Evolutionary conservation across 108 stramenopile genomes (phyloP).

Genomic region (Nitzschia inconspicua): DNA sequence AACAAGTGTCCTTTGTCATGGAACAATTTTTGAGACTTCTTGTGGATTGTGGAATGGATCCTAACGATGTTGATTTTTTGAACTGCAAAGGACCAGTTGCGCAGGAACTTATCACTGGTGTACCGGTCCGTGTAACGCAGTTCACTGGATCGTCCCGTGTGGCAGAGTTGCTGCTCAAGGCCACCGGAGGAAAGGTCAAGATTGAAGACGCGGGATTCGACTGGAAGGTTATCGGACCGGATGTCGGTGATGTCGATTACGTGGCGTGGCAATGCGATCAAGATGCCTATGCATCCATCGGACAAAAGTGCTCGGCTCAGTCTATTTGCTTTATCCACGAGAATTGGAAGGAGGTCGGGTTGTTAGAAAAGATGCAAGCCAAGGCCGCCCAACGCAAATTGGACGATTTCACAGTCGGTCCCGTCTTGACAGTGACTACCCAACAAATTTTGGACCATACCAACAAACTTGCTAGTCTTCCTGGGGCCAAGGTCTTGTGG

Average conservation of each 20-base stretch:
- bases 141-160: constrained; percentile 94
- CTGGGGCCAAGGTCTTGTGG: constrained; percentile 88
- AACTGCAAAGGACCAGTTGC: constrained; percentile 89
- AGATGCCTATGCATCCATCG: constrained; percentile 94
- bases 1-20: constrained; percentile 91
- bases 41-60: constrained; percentile 90
- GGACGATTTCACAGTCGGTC: constrained; percentile 89
- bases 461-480: constrained; percentile 63
- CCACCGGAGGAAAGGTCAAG: constrained; percentile 90
- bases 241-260: constrained; percentile 89
- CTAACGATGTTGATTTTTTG: constrained; percentile 87
- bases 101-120: constrained; percentile 72
- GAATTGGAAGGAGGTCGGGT: constrained; percentile 85
- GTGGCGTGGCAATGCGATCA: constrained; percentile 98
- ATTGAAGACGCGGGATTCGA: constrained; percentile 98
- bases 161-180: constrained; percentile 72
- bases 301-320: constrained; percentile 99
- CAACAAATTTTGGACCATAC: constrained; percentile 80
- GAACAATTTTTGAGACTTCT: constrained; percentile 92
- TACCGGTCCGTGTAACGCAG: constrained; percentile 89
- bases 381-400: constrained; percentile 78
- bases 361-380: constrained; percentile 75
- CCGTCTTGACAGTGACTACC: constrained; percentile 93
- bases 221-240: constrained; percentile 97
- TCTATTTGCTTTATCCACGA: constrained; percentile 94